Evolutionary conservation across 106 monocot genomes (phyloP), one percentile per base, ranked within the genome.

Genomic region (Phalaenopsis equestris): DNA sequence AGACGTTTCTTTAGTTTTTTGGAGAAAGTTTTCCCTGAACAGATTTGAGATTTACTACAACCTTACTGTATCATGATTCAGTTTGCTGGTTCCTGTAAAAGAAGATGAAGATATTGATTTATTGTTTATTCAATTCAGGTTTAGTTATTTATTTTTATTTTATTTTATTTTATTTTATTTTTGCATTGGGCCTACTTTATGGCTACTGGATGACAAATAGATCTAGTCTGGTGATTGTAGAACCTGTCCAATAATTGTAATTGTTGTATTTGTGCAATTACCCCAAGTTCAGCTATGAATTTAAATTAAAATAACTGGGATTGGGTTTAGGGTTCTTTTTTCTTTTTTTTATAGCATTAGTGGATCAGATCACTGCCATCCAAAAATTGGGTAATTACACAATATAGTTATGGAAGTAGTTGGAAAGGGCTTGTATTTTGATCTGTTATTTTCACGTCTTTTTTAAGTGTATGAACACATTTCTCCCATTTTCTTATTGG

Each of bases 21-120:
- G 86, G 94, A 89, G 89, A 94, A 88, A 74, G 90, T 94, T 87
- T 98, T 98, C 74, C 97, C 87, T 38, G 92, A 88, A 67, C 79
- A 83, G 77, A 67, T 82, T 42, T 87, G 81, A 91, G 41, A 70
- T 70, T 14, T 37, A 70, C 14, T 14, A 21, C 61, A 61, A 21
- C 21, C 61, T 61, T 61, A 61, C 61, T 61, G 61, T 61, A 61
- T 61, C 61, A 61, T 21, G 7, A n/a, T 6, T 61, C 21, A n/a
- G 61, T 10, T 21, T 61, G 5, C n/a, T 61, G 21, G 3, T 61
- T 4, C 2, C 61, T 21, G 2, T 18, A 4, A 61, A 61, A 61
- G 52, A 14, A 52, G 52, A 52, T 10, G 52, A 52, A 52, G 52
- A 52, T 52, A 52, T 12, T 14, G 52, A 15, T 52, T 3, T 52